A percentile compares a stretch with the other conserved stretches of the same genome.
phyloP scores from a whole-genome alignment of 2,329 filamentous ascomycete genomes.

The Hypoxylon sp. region DNA sequence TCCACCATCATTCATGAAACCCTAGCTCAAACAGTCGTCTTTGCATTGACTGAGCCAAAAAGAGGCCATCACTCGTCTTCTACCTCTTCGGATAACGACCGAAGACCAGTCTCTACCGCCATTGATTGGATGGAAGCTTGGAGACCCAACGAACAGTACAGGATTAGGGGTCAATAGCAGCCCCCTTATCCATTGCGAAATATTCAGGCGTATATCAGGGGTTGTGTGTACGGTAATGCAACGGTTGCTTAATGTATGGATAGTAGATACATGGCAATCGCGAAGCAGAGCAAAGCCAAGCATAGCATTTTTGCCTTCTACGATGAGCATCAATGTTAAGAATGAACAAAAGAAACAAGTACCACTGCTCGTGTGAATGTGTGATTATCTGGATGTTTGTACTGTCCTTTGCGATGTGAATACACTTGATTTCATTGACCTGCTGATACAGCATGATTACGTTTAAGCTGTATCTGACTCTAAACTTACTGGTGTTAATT shows the following conservation, averaged over 20 bases:
- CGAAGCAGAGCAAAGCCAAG: slow-evolving; percentile 17
- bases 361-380: slow-evolving; percentile 4
- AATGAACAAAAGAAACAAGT: slow-evolving; percentile 16
- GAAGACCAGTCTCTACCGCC: slow-evolving; percentile 41
- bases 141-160: slow-evolving; percentile 31
- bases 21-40: slow-evolving; percentile 13
- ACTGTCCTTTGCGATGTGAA: neutral
- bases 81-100: slow-evolving; percentile 21
- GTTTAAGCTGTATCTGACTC: neutral
- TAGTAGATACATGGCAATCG: slow-evolving; percentile 19
- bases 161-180: slow-evolving; percentile 4
- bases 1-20: slow-evolving; percentile 15
- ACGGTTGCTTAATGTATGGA: slow-evolving; percentile 28
- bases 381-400: neutral
- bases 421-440: neutral
- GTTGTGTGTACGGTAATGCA: slow-evolving; percentile 28
- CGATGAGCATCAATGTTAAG: slow-evolving; percentile 26
- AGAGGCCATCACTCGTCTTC: slow-evolving; percentile 18
- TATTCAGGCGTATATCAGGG: slow-evolving; percentile 25
- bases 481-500: neutral
- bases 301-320: slow-evolving; percentile 24
- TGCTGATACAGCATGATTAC: neutral
- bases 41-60: neutral
- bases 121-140: slow-evolving; percentile 42
- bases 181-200: slow-evolving; percentile 11